Percentiles rank a stretch among this genome's conserved stretches.
phyloP scores from a whole-genome alignment of 306 rosid genomes.

The Potentilla sterilis region DNA sequence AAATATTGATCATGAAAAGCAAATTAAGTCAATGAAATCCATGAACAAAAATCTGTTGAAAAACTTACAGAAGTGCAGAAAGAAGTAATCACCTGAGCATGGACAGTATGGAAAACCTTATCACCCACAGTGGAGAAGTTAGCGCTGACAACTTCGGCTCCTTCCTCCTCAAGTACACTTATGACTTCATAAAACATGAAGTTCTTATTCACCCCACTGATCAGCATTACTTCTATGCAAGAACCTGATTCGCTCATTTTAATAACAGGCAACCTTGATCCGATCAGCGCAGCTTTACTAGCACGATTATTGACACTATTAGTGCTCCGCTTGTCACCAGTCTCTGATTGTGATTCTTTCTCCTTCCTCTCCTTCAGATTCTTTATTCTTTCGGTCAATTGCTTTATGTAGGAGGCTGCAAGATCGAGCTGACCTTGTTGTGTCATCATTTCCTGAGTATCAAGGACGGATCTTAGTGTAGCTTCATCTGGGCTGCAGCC shows the following conservation, averaged over 20 bases:
- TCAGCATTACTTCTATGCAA: slow-evolving; percentile 47
- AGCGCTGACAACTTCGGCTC: slow-evolving; percentile 61
- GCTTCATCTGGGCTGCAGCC: too few species aligned
- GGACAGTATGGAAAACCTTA: slow-evolving; percentile 49
- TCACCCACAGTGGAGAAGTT: slow-evolving; percentile 40
- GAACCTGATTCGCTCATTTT: slow-evolving; percentile 53
- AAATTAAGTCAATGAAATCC: background rate
- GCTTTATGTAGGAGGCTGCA: slow-evolving; percentile 47
- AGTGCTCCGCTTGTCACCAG: background rate
- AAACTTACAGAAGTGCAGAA: too few species aligned
- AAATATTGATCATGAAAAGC: background rate
- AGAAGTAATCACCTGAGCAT: slow-evolving; percentile 53
- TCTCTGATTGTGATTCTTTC: slow-evolving; percentile 22
- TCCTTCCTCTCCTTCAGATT: slow-evolving; percentile 46
- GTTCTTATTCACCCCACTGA: slow-evolving; percentile 46
- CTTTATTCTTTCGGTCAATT: slow-evolving; percentile 49
- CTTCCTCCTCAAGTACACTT: slow-evolving; percentile 61
- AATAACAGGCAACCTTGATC: slow-evolving; percentile 36
- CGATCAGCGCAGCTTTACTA: background rate
- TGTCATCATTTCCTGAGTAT: slow-evolving; percentile 35
- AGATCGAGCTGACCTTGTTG: slow-evolving; percentile 56
- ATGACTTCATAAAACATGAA: slow-evolving; percentile 57
- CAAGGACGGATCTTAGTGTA: background rate
- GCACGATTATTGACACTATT: background rate
- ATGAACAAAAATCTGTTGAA: background rate